A percentile compares a stretch with the other conserved stretches of the same genome.
Evolutionary conservation across 106 monocot species (phyloP).

Genomic region (Allium sativum): DNA sequence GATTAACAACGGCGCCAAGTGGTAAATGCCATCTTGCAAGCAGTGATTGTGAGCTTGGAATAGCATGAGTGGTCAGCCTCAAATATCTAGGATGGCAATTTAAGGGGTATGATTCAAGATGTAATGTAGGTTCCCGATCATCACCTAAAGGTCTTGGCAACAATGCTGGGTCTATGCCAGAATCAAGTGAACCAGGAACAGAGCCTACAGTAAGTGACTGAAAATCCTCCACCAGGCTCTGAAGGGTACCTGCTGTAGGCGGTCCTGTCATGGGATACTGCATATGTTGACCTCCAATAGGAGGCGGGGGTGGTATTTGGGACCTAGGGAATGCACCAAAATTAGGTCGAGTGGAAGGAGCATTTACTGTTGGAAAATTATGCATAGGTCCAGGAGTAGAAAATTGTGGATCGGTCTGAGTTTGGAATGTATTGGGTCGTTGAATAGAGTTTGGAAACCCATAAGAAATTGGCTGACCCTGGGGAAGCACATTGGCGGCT

Average conservation of each 20-base stretch:
- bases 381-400: conserved; percentile 24
- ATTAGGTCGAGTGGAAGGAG: conserved; percentile 17
- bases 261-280: conserved; percentile 45
- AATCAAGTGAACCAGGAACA: conserved; percentile 68
- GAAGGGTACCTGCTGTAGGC: conserved; percentile 38
- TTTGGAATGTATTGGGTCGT: conserved; percentile 19
- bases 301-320: conserved; percentile 21
- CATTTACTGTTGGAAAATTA: conserved; percentile 11
- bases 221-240: conserved; percentile 86
- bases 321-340: conserved; percentile 26
- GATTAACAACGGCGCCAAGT: conserved; percentile 85
- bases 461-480: conserved; percentile 11
- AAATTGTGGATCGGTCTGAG: conserved; percentile 24
- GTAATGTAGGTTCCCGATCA: conserved; percentile 43
- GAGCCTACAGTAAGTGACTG: conserved; percentile 79
- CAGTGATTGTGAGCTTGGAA: conserved; percentile 91
- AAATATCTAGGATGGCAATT: conserved; percentile 87
- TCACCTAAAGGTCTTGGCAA: conserved; percentile 75
- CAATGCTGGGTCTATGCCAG: conserved; percentile 51
- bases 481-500: conserved; percentile 19
- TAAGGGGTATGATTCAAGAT: conserved; percentile 60
- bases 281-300: conserved; percentile 29
- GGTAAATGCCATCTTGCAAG: conserved; percentile 94
- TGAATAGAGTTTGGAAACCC: conserved; percentile 17
- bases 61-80: conserved; percentile 78